Conservation (phyloP, 768 basidiomycete genomes). For the Boletus subcaerulescens region DNA sequence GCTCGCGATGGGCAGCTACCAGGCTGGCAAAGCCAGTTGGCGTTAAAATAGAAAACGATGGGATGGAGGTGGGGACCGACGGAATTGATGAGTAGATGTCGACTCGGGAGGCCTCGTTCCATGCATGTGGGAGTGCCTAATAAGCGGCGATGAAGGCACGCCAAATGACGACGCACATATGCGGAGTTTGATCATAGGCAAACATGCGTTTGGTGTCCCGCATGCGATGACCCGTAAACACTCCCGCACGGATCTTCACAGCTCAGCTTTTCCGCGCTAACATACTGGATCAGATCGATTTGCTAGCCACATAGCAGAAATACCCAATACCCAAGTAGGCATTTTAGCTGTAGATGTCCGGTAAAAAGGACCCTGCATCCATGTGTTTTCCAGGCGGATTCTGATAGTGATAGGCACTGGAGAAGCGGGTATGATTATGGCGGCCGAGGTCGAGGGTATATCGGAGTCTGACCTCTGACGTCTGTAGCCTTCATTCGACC, state of each 20-base stretch:
- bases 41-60: background rate
- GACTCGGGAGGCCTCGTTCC: background rate
- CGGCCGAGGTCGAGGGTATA: constrained; percentile 7
- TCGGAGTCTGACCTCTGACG: too few species aligned
- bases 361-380: constrained; percentile 12
- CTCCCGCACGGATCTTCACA: background rate
- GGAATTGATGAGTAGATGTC: background rate
- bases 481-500: too few species aligned
- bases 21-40: background rate
- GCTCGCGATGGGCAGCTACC: background rate
- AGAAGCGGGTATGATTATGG: background rate
- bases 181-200: background rate
- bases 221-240: too few species aligned
- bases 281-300: constrained; percentile 4
- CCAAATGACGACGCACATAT: background rate
- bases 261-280: background rate
- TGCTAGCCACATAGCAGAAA: background rate
- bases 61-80: background rate
- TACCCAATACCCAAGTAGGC: background rate
- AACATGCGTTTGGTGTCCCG: constrained; percentile 9
- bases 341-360: background rate
- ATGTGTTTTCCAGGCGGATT: constrained; percentile 6
- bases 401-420: constrained; percentile 1
- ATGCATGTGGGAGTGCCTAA: constrained; percentile 1
- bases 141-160: constrained; percentile 1